Conservation (phyloP, 1,284 basidiomycete species). For the Hemileccinum hortonii region DNA sequence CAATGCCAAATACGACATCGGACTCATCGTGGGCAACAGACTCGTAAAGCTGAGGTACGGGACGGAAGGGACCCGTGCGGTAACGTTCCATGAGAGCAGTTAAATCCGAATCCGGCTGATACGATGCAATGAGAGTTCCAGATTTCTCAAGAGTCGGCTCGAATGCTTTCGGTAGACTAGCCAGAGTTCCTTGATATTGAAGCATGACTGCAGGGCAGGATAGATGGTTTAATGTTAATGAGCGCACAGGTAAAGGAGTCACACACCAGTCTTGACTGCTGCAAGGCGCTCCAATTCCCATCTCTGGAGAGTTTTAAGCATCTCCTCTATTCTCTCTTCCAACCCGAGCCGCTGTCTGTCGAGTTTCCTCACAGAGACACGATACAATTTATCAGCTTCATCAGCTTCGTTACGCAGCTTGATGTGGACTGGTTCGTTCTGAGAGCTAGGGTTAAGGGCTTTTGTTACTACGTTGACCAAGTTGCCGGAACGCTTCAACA, state of each 20-base stretch:
- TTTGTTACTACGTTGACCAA: conserved; percentile 74
- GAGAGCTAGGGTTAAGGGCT: conserved; percentile 54
- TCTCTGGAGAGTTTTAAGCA: conserved; percentile 73
- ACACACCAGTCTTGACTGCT: conserved; percentile 76
- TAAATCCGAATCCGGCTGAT: conserved; percentile 82
- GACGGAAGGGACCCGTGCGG: conserved; percentile 87
- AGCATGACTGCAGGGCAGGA: conserved; percentile 57
- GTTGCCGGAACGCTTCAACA: conserved; percentile 66
- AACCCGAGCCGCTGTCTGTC: conserved; percentile 79
- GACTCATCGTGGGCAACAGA: conserved; percentile 75
- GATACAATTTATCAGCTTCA: conserved; percentile 74
- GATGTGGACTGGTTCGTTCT: conserved; percentile 63
- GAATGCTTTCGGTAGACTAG: conserved; percentile 66
- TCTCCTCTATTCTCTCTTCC: conserved; percentile 83
- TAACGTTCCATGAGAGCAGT: conserved; percentile 84
- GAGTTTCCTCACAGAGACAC: conserved; percentile 70
- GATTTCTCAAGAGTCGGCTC: conserved; percentile 68
- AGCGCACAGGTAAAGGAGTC: conserved; percentile 14
- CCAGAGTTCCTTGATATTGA: conserved; percentile 79
- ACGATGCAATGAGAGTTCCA: conserved; percentile 73
- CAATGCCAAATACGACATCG: conserved; percentile 86
- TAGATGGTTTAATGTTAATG: not conserved
- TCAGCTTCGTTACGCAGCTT: conserved; percentile 75
- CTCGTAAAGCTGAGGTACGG: conserved; percentile 81
- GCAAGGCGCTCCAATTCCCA: conserved; percentile 84